Evolutionary conservation across 1,284 basidiomycete genomes (phyloP).

Genomic region (Ustilago esculenta): DNA sequence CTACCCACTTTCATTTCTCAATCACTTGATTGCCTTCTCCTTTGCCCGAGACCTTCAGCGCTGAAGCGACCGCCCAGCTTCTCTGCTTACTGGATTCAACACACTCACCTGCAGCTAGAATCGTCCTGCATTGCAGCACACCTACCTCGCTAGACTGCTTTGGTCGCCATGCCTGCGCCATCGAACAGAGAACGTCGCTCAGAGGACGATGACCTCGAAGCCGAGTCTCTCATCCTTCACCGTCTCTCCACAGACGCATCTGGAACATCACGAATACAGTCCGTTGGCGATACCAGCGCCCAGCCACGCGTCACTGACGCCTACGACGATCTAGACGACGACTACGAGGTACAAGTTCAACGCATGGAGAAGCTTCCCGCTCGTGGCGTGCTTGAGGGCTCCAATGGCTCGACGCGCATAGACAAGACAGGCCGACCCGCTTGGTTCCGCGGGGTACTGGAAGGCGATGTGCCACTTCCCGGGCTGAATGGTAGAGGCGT

Average conservation of each 20-base stretch:
- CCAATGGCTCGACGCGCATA: slow-evolving; percentile 33
- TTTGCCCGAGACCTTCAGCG: too few species aligned
- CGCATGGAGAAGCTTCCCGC: slow-evolving; percentile 31
- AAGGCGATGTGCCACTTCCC: slow-evolving; percentile 30
- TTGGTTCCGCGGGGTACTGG: slow-evolving; percentile 47
- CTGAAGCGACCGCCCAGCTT: too few species aligned
- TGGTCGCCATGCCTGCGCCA: slow-evolving; percentile 5
- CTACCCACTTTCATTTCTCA: neutral
- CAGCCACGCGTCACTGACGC: slow-evolving; percentile 35
- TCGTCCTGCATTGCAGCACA: neutral
- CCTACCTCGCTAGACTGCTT: too few species aligned
- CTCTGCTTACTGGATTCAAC: too few species aligned
- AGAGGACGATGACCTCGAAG: slow-evolving; percentile 44
- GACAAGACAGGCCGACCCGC: slow-evolving; percentile 59
- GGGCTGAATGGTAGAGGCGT: slow-evolving; percentile 27
- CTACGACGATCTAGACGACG: slow-evolving; percentile 43
- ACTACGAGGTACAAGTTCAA: slow-evolving; percentile 21
- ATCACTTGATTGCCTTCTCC: too few species aligned
- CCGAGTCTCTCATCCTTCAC: slow-evolving; percentile 48
- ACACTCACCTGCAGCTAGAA: too few species aligned
- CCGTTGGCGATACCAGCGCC: slow-evolving; percentile 7
- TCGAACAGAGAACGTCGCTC: slow-evolving; percentile 30
- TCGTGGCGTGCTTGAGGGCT: slow-evolving; percentile 37
- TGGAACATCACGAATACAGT: slow-evolving; percentile 25
- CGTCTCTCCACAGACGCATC: slow-evolving; percentile 39